Conservation (phyloP, 371 early-diverging fungal genomes). For the Apophysomyces trapeziformis region DNA sequence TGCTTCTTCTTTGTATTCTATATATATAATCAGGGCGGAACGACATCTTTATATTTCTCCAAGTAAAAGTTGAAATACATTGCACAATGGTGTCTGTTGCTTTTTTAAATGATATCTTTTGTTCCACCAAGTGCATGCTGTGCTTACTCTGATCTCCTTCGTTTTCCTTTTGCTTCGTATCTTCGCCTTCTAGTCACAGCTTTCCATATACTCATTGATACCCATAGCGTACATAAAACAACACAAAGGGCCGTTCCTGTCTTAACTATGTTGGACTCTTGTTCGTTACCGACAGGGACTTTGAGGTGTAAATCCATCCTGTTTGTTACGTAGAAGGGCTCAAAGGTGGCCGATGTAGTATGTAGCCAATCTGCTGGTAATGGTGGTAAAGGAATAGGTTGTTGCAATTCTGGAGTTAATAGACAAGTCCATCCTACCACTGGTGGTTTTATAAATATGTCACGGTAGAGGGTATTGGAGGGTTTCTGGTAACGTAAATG, state of each 20-base stretch:
- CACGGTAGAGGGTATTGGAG: constrained; percentile 23
- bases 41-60: not conserved
- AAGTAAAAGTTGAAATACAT: not conserved
- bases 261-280: constrained; percentile 32
- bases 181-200: constrained; percentile 36
- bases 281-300: constrained; percentile 44
- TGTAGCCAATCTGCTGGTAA: not conserved
- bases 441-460: constrained; percentile 32
- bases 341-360: constrained; percentile 6
- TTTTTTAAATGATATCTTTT: not conserved
- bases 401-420: constrained; percentile 8
- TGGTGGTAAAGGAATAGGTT: constrained; percentile 12
- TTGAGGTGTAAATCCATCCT: constrained; percentile 14
- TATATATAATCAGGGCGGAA: not conserved
- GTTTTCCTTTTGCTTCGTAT: constrained; percentile 53
- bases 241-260: constrained; percentile 37
- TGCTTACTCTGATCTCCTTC: constrained; percentile 49
- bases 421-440: constrained; percentile 49
- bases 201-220: constrained; percentile 23
- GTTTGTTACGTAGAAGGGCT: constrained; percentile 2
- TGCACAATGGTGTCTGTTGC: too few species aligned
- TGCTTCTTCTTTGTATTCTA: not conserved
- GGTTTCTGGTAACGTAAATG: constrained; percentile 54
- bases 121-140: not conserved
- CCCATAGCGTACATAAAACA: constrained; percentile 37